Evolutionary conservation across 108 stramenopile species (phyloP), one percentile per base, ranked within the genome.

Genomic region (Chaetoceros muelleri): DNA sequence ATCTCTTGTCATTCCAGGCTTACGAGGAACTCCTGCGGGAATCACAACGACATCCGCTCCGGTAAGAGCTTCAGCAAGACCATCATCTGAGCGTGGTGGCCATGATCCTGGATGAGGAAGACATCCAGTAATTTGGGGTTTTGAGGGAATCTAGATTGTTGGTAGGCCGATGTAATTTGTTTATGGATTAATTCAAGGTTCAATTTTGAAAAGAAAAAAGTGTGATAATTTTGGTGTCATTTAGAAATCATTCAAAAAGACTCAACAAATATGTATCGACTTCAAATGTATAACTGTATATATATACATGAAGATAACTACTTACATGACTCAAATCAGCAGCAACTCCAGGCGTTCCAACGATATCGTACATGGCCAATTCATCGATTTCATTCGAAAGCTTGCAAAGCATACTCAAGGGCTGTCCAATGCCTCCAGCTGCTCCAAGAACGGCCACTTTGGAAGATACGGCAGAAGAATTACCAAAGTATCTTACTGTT

Each of bases 1-100:
- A 71, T 99, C 97, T 18, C 99, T 80, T 47, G 93, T 96, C 95
- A 98, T 96, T 20, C 96, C 90, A 17, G 90, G 94, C 71, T 98
- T 99, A 44, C 99, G 81, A 8, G 99, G 99, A 44, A 99, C 99
- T 24, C 97, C 99, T 18, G 99, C 99, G 3, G 99, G 99, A 66
- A 99, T 98, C 30, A 99, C 95, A 52, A 99, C 97, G 26, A 97
- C 85, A 50, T 95, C 87, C 29, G 81, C 65, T 24, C 90, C 97
- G 19, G 74, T 68, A 53, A 99, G 61, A 5, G 88, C 75, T 25
- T 76, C 76, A 28, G 71, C 82, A 18, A 94, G 58, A 30, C 88
- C 92, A 18, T 73, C 74, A 64, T 94, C 67, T 18, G 56, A 57
- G 0, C 62, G 34, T 22, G 76, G 78, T 5, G 91, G 91, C 87